Evolutionary conservation across 495 filamentous ascomycete genomes (phyloP), one percentile per base, ranked within the genome.

Genomic region (Annulohypoxylon moriforme): DNA sequence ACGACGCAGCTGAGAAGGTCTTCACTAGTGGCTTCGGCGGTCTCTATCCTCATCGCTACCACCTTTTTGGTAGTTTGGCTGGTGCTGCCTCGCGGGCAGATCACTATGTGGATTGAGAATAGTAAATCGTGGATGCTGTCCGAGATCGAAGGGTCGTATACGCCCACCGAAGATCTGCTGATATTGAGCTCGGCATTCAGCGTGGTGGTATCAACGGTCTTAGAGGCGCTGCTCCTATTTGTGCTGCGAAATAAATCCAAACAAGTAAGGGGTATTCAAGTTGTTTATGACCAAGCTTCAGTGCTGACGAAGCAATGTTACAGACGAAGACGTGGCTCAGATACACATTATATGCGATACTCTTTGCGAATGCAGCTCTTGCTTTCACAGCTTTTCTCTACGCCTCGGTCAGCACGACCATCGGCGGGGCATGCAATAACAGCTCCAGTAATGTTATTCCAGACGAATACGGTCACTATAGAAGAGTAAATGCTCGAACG

Each of bases 131-230:
- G 57, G 68, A 6, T 36, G 9, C n/a, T 46, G 2, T 42, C 40
- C 6, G 36, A 67, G 10, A 52, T 71, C n/a, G 24, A 25, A 4
- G 33, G 40, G 14, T 25, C 62, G 31, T 63, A 63, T 52, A 52
- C 50, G 9, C 63, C 57, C 20, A 44, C 47, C 7, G 63, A 67
- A 34, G 31, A 62, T 14, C 11, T 71, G 20, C 29, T 71, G 6
- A 31, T 71, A 52, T 27, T 71, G 3, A 71, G 69, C 42, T 67
- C 69, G 22, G 40, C 40, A 7, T 60, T 71, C 18, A 71, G 69
- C 34, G 31, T 71, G 29, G 40, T 71, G 0, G 62, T 59, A 13
- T 71, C 69, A 3, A 18, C 53, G 14, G 16, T 67, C 20, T 58
- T 71, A 18, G 69, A 71, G 22, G 22, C 52, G 10, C 29, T 67